phyloP scores from a whole-genome alignment of 2,329 filamentous ascomycete species.

The Sporothrix euskadiensis region DNA sequence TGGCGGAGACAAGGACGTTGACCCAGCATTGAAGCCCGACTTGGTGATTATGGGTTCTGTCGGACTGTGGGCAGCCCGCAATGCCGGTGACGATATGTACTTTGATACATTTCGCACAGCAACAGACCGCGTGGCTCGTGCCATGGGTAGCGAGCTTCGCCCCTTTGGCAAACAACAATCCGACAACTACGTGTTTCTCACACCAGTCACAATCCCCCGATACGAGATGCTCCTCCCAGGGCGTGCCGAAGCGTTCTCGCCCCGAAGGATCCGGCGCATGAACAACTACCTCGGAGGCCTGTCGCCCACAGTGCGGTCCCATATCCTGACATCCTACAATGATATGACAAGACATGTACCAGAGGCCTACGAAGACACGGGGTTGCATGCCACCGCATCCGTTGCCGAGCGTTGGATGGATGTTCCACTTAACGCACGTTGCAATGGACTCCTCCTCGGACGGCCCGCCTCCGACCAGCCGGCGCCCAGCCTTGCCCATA shows the following conservation, averaged over 20 bases:
- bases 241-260: slow-evolving; percentile 47
- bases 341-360: slow-evolving; percentile 46
- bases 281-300: slow-evolving; percentile 52
- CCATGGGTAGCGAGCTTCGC: slow-evolving; percentile 9
- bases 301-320: slow-evolving; percentile 44
- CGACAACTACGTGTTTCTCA: slow-evolving; percentile 36
- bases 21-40: slow-evolving; percentile 42
- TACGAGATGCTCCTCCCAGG: slow-evolving; percentile 47
- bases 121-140: slow-evolving; percentile 46
- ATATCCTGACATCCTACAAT: slow-evolving; percentile 53
- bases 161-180: background rate
- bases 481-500: slow-evolving; percentile 39
- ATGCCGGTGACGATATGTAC: slow-evolving; percentile 47
- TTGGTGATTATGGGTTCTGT: slow-evolving; percentile 55
- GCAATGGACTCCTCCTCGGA: slow-evolving; percentile 49
- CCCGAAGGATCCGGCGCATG: slow-evolving; percentile 53
- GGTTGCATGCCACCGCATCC: slow-evolving; percentile 50
- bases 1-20: slow-evolving; percentile 32
- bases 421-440: slow-evolving; percentile 55
- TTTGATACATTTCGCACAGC: slow-evolving; percentile 48
- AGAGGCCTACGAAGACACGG: slow-evolving; percentile 48
- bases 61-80: slow-evolving; percentile 57
- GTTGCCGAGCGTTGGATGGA: slow-evolving; percentile 53
- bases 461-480: slow-evolving; percentile 35
- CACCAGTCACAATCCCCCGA: slow-evolving; percentile 46